Evolutionary conservation across 2,329 filamentous ascomycete genomes (phyloP).

Genomic region (Corinectria fuckeliana): DNA sequence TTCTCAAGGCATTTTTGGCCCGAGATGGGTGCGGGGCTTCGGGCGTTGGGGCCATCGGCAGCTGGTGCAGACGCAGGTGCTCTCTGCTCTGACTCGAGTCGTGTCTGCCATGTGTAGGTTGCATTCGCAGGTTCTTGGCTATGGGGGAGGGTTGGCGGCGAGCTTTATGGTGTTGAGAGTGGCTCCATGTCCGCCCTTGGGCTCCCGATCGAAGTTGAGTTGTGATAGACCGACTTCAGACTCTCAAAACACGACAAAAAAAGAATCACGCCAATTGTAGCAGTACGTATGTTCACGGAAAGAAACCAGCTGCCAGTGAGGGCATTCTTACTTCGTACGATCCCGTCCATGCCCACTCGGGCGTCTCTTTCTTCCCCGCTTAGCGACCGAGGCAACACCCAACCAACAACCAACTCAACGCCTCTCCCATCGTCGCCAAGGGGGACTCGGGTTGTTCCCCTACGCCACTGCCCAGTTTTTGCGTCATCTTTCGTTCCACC

Average conservation of each 20-base stretch:
- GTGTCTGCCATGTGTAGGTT: background rate
- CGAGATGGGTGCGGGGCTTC: slow-evolving; percentile 21
- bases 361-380: background rate
- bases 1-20: slow-evolving; percentile 30
- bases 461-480: background rate
- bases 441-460: background rate
- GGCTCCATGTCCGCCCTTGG: background rate
- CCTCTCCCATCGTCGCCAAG: background rate
- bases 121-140: background rate
- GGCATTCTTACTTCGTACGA: background rate
- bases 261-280: too few species aligned
- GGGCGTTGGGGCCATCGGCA: slow-evolving; percentile 3
- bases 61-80: background rate
- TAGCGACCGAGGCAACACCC: background rate
- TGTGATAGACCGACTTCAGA: background rate
- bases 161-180: background rate
- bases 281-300: background rate
- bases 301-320: background rate
- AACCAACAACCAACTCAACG: background rate
- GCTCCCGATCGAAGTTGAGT: background rate
- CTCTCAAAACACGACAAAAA: background rate
- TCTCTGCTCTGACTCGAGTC: background rate
- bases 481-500: background rate
- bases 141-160: too few species aligned
- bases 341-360: too few species aligned